Evolutionary conservation across 331 rosid species (phyloP), one percentile per base, ranked within the genome.

Genomic region (Spiraea crenata): DNA sequence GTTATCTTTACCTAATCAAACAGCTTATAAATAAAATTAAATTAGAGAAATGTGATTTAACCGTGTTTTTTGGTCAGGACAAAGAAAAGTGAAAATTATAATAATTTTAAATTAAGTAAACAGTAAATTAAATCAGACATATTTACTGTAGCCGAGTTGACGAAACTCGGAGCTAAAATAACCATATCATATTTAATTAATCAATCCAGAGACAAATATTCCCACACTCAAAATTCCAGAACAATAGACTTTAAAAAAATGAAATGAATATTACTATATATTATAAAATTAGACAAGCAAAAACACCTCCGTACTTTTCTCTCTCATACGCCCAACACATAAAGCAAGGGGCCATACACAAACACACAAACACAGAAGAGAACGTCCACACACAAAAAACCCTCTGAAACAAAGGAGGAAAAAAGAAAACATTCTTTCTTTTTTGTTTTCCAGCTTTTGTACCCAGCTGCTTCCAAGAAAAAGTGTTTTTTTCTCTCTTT

Each of bases 331-430:
- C 69, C 75, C 60, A 69, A 70, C 55, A 71, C 69, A 81, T 83
- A 82, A 83, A 83, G 80, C 80, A 69, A 71, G 79, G 82, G 82
- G 74, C 71, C 78, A 77, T 80, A 68, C 81, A 69, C 42, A 50
- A 69, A 38, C 47, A 52, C 31, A 25, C 31, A 25, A 25, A 25
- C 31, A 25, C 31, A 25, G 31, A 25, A 25, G 31, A 25, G 78
- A 76, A 84, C 85, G 71, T 64, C 83, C 87, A 81, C 83, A 74
- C 75, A 69, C 76, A 71, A 63, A 56, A 71, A 63, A 56, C 72
- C 80, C 63, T 55, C 79, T 72, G 45, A 62, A 6, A 20, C 61
- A 20, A 25, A 25, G 31, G 1, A 25, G 31, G 8, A 57, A 57
- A 57, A 57, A 25, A 37, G 5, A 73, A 75, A 79, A 68, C 85